Evolutionary conservation across 768 basidiomycete species (phyloP).

Genomic region (Tricholomella constricta): DNA sequence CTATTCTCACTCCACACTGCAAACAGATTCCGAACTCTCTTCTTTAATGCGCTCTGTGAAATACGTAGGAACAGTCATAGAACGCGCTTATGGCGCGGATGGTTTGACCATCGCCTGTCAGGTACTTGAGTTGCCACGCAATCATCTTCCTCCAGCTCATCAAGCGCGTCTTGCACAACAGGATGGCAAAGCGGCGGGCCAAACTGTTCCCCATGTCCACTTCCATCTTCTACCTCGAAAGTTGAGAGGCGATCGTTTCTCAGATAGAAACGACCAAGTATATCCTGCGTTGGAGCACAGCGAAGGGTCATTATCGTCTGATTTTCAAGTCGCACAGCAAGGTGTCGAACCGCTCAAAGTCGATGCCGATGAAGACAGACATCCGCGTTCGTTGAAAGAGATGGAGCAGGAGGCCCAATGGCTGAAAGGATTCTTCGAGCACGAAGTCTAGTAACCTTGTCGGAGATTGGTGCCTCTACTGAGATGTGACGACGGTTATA

Average conservation of each 20-base stretch:
- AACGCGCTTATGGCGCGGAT: slow-evolving; percentile 81
- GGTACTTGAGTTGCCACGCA: slow-evolving; percentile 41
- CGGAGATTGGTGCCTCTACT: too few species aligned
- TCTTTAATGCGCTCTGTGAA: slow-evolving; percentile 84
- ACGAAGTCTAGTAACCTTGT: too few species aligned
- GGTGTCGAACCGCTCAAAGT: slow-evolving; percentile 46
- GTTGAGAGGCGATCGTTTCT: slow-evolving; percentile 65
- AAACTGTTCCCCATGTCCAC: slow-evolving; percentile 90
- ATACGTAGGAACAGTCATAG: slow-evolving; percentile 75
- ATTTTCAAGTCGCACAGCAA: slow-evolving; percentile 35
- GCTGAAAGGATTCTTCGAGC: slow-evolving; percentile 58
- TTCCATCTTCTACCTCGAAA: slow-evolving; percentile 90
- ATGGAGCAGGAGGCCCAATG: slow-evolving; percentile 81
- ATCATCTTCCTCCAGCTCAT: background rate
- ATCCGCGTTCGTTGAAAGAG: slow-evolving; percentile 64
- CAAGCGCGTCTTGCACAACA: slow-evolving; percentile 27
- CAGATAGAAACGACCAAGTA: slow-evolving; percentile 65
- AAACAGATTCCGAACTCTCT: slow-evolving; percentile 60
- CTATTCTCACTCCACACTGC: slow-evolving; percentile 7
- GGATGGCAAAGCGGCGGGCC: slow-evolving; percentile 88
- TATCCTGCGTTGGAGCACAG: slow-evolving; percentile 77
- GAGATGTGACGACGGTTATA: too few species aligned
- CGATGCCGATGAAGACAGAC: slow-evolving; percentile 69
- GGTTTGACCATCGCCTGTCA: slow-evolving; percentile 89
- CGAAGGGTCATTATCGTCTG: slow-evolving; percentile 50